Base-by-base conservation (phyloP, 345 rosid species). In the Salix purpurea region DNA sequence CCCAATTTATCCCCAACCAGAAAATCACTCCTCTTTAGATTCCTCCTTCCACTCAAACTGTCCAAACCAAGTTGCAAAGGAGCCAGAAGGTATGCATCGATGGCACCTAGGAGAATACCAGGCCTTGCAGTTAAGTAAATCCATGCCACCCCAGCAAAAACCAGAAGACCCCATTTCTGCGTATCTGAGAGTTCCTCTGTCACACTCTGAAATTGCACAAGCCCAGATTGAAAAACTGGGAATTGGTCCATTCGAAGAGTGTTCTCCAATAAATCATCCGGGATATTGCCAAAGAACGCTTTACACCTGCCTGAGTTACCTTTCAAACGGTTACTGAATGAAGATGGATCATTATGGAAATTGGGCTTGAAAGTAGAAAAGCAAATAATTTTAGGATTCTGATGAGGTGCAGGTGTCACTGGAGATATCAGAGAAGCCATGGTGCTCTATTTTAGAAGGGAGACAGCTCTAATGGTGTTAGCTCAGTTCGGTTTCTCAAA, bases 71-170 rank as follows among this genome's bases (percentile, higher is more conserved):
- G 78, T 82, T 96, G 98, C 85, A 96, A 79, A 52, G 97, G 99
- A 81, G 94, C 93, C 18, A 93, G 85, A 79, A 92, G 86, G 81
- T 95, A 95, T 6, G 97, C 84, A 80, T 95, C 99, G 79, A 95
- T 82, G 81, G 99, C 99, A 32, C 97, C 99, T 13, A 92, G 1
- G 72, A 95, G 90, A 75, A 93, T 93, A 73, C 96, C 97, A 0
- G 98, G 98, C 78, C 99, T 89, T 37, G 98, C 93, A 30, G 99
- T 96, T 81, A 93, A 84, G 84, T 96, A 91, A 74, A 91, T 67
- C 94, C 99, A 93, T 44, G 86, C 73, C 32, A 90, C 32, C 75
- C 96, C 97, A 42, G 85, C 86, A 68, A 90, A 68, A 64, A 82
- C 74, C 46, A 89, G 52, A 70, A 87, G 73, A 5, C 80, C 97